These are phyloP conservation scores for Ascochyta koolunga DNA, from an alignment of 2,329 filamentous ascomycete species.

Conservation along the genomic window DNA sequence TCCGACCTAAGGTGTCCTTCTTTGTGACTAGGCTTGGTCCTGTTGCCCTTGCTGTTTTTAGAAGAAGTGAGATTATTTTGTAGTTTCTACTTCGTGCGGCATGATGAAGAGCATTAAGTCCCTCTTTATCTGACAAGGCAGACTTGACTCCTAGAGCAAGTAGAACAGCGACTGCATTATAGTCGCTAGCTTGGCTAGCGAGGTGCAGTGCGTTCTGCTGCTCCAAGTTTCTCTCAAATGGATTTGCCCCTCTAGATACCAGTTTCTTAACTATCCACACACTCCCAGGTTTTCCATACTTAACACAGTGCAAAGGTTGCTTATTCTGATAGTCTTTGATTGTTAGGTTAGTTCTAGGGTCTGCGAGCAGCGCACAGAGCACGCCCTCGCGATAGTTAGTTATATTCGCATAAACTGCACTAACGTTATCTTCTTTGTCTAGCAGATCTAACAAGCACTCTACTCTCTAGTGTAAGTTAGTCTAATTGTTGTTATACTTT, in stretches of 20 bases:
- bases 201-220: constrained; percentile 18
- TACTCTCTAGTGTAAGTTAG: not conserved
- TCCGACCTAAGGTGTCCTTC: not conserved
- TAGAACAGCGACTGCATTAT: constrained; percentile 10
- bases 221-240: constrained; percentile 6
- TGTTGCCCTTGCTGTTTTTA: not conserved
- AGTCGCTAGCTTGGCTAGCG: constrained; percentile 11
- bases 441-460: constrained; percentile 3
- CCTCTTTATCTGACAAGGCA: constrained; percentile 6
- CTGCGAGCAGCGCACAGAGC: constrained; percentile 7
- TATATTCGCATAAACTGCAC: constrained; percentile 2
- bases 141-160: constrained; percentile 13
- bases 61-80: constrained; percentile 10
- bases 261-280: constrained; percentile 8
- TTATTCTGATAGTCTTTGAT: constrained; percentile 7
- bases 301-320: not conserved
- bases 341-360: constrained; percentile 6
- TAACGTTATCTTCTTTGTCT: constrained; percentile 7
- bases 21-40: not conserved
- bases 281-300: not conserved
- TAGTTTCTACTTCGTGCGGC: constrained; percentile 12
- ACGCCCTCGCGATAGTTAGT: not conserved
- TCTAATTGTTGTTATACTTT: constrained; percentile 11
- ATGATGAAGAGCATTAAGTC: constrained; percentile 19
- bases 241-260: constrained; percentile 15